These are phyloP conservation scores for Yamadazyma insecticola DNA, from an alignment of 805 yeast genomes.

Conservation along the genomic window DNA sequence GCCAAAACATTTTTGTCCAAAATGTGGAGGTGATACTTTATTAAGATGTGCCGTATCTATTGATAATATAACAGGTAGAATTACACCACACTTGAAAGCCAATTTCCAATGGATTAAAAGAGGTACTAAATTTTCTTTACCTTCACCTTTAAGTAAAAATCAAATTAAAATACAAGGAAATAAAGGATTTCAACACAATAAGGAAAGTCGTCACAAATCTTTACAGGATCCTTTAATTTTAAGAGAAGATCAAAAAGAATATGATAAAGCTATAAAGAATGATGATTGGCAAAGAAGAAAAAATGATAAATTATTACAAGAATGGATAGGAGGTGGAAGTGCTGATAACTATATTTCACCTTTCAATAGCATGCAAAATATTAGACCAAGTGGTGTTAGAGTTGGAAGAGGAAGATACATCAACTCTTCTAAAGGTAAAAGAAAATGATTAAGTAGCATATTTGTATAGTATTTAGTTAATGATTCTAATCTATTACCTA, in stretches of 20 bases:
- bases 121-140: slow-evolving; percentile 76
- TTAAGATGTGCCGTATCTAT: slow-evolving; percentile 88
- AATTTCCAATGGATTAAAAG: slow-evolving; percentile 92
- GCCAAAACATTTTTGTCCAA: slow-evolving; percentile 86
- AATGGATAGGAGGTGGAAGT: slow-evolving; percentile 93
- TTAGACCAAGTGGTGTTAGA: slow-evolving; percentile 56
- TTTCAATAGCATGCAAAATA: slow-evolving; percentile 45
- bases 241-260: slow-evolving; percentile 94
- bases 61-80: slow-evolving; percentile 69
- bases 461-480: no score
- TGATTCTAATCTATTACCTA: no score
- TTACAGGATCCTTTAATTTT: slow-evolving; percentile 51
- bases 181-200: slow-evolving; percentile 73
- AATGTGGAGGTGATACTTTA: slow-evolving; percentile 91
- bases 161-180: slow-evolving; percentile 70
- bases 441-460: slow-evolving; percentile 8
- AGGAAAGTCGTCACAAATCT: slow-evolving; percentile 49
- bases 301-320: slow-evolving; percentile 78
- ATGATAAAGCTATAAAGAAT: slow-evolving; percentile 78
- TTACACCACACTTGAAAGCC: slow-evolving; percentile 82
- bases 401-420: slow-evolving; percentile 85
- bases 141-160: slow-evolving; percentile 83
- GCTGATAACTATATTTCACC: slow-evolving; percentile 87
- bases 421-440: slow-evolving; percentile 50
- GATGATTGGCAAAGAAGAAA: slow-evolving; percentile 84